phyloP scores from a whole-genome alignment of 768 basidiomycete species.

The Mycena maculata region DNA sequence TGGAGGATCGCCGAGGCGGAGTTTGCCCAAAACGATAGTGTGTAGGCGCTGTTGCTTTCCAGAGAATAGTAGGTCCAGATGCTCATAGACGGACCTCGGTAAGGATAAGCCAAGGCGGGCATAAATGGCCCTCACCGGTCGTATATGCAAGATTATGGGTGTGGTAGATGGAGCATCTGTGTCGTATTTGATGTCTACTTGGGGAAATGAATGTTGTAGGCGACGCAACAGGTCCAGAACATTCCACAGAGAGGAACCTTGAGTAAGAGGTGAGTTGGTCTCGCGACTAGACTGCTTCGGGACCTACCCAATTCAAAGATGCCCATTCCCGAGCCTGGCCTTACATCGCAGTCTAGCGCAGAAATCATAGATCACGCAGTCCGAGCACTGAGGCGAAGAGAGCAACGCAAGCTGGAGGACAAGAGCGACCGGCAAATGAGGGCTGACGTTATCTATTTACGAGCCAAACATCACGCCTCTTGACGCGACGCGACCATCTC shows the following conservation, averaged over 20 bases:
- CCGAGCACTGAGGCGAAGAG: no score
- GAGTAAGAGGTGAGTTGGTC: conserved; percentile 12
- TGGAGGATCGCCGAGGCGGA: conserved; percentile 75
- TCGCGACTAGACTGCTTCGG: conserved; percentile 1
- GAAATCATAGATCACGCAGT: conserved; percentile 62
- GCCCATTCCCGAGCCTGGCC: conserved; percentile 81
- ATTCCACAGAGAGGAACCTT: conserved; percentile 84
- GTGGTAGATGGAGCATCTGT: conserved; percentile 75
- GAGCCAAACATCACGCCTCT: no score
- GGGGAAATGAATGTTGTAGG: conserved; percentile 77
- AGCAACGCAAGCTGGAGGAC: no score
- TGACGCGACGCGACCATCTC: no score
- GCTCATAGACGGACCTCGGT: conserved; percentile 37
- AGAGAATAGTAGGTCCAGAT: conserved; percentile 88
- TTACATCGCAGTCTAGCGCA: conserved; percentile 77
- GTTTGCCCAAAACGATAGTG: conserved; percentile 77
- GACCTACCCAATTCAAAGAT: conserved; percentile 78
- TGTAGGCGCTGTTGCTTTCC: conserved; percentile 82
- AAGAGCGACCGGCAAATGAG: no score
- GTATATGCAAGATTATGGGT: conserved; percentile 81
- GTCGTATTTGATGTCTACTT: conserved; percentile 88
- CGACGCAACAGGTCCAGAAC: conserved; percentile 75
- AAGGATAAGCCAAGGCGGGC: neutral
- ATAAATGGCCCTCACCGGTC: conserved; percentile 52
- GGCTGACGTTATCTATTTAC: no score